Evolutionary conservation across 352 stramenopile species (phyloP), one percentile per base, ranked within the genome.

Genomic region (Phytophthora kernoviae): DNA sequence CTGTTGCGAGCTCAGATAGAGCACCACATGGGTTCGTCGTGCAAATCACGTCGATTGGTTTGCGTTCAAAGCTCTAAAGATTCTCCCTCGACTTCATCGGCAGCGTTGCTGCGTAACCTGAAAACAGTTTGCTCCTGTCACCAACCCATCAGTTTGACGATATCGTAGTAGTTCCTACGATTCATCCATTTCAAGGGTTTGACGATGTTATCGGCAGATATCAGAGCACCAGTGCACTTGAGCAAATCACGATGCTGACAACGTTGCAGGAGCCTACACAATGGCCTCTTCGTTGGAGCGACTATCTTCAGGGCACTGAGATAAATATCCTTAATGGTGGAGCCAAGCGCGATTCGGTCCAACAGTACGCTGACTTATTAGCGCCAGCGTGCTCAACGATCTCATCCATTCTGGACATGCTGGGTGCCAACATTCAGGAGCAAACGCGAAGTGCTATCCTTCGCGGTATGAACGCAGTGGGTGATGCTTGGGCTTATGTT

Each of bases 231-330:
- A 34, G 32, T 36, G 41, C 30, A 50, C 34, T 49, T 36, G 41
- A 39, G n/a, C 47, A 61, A 36, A 7, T 82, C 8, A 65, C 52
- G 21, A 54, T 76, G 11, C 15, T 75, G 18, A 79, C 68, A 34
- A 73, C 58, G 20, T 44, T 56, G 9, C 27, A 49, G 22, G 40
- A 68, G 40, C 51, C 61, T 9, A 14, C 65, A 39, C 47, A 56
- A 40, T 64, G 66, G 66, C 21, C 52, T 17, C 42, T 77, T 7
- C 53, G 33, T 5, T 34, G 60, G 39, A 43, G 57, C 5, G 41
- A 53, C 7, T 39, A 11, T 26, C 15, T 65, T 40, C n/a, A 47
- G 10, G 21, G 46, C n/a, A 10, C 55, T 37, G 30, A 34, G 10
- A 0, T 68, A 32, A 72, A 33, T 43, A 26, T 66, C 39, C 20